These are phyloP conservation scores for Verticillium alfalfae DNA, from an alignment of 2,329 filamentous ascomycete genomes.

Conservation along the genomic window DNA sequence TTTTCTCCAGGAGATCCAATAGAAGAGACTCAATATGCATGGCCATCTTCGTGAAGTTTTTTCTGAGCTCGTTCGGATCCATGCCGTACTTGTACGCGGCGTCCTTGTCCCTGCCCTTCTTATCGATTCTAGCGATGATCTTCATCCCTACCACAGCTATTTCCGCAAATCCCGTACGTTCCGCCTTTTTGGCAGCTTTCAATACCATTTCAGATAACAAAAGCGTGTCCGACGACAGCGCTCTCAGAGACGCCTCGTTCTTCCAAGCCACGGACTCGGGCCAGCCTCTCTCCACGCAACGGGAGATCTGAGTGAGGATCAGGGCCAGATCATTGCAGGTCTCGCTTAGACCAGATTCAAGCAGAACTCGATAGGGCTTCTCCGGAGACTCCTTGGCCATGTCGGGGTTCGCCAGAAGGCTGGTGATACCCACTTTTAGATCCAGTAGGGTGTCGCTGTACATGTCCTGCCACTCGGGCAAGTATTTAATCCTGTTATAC, in stretches of 20 bases:
- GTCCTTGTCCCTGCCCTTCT: neutral
- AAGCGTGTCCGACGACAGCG: neutral
- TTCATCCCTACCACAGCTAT: neutral
- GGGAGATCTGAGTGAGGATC: slow-evolving; percentile 2
- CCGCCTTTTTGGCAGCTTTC: neutral
- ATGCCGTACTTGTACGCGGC: neutral
- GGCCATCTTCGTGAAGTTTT: neutral
- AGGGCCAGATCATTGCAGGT: slow-evolving; percentile 9
- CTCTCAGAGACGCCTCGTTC: neutral
- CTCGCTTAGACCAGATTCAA: neutral
- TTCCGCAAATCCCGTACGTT: neutral
- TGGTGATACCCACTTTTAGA: neutral
- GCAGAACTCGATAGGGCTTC: neutral
- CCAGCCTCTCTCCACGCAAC: neutral
- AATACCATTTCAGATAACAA: neutral
- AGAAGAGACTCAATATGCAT: neutral
- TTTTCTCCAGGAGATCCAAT: neutral
- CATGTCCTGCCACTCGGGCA: neutral
- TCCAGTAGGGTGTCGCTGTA: neutral
- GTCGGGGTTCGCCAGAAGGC: neutral
- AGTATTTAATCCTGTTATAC: neutral
- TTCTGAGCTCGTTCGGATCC: neutral
- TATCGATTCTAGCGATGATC: neutral
- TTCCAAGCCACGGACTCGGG: neutral
- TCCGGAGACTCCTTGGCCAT: neutral